Evolutionary conservation across 116 monocot genomes (phyloP), one percentile per base, ranked within the genome.

Genomic region (Phalaenopsis hybrid): DNA sequence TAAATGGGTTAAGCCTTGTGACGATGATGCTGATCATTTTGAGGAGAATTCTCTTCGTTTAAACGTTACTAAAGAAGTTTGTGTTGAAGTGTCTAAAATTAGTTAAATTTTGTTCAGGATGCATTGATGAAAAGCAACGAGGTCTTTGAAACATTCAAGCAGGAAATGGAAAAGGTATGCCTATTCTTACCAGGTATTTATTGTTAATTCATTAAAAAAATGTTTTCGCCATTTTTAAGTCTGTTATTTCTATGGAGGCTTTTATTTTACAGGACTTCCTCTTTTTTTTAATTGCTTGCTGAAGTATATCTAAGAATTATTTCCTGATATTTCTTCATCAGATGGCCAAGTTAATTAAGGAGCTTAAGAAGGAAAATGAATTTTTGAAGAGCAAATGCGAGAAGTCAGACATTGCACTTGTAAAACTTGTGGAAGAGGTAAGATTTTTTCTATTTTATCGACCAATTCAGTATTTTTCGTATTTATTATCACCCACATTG

Each of bases 151-250:
- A 86, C 98, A 80, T 95, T 92, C 82, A 94, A 98, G 85, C 88
- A 89, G 51, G 98, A 98, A 89, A 98, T 98, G 93, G 93, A 93
- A 86, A 95, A 93, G 95, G 95, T 93, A 90, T 82, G 70, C 11
- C 63, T 20, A 75, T 76, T 59, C 21, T 50, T 23, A 33, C 82
- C 68, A 44, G 46, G 21, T 76, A n/a, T 7, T 57, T 21, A 65
- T 58, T 51, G 10, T 74, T 23, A 13, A 5, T 73, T 83, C 55
- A 7, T 31, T 31, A 31, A 77, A 63, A 41, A 28, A 16, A 23
- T 44, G 41, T 75, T 8, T n/a, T 48, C 20, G 21, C 8, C 45
- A 49, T 1, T 43, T 65, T 23, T 13, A 18, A 16, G 4, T 80
- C 50, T 3, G 10, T 20, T 4, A 45, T 50, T 50, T 15, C 48